phyloP scores from a whole-genome alignment of 2,329 filamentous ascomycete genomes.

The Coniochaeta prunicola region DNA sequence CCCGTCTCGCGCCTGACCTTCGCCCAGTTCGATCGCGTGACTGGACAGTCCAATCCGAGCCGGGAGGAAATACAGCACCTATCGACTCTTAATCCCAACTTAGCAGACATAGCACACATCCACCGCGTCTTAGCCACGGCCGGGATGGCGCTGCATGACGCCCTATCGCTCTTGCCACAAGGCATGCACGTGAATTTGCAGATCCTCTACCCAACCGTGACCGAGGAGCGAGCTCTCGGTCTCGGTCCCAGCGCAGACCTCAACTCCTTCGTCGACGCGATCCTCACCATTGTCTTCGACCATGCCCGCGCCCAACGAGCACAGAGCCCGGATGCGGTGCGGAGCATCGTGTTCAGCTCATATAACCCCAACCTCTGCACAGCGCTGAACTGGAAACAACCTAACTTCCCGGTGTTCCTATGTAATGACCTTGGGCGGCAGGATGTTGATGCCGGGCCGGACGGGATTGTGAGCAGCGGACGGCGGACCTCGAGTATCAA shows the following conservation, averaged over 20 bases:
- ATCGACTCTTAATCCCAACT: constrained; percentile 33
- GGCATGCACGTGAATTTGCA: constrained; percentile 89
- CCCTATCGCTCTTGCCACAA: constrained; percentile 65
- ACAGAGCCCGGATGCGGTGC: constrained; percentile 63
- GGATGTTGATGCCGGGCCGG: constrained; percentile 27
- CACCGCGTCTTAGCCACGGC: constrained; percentile 68
- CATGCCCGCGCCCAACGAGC: constrained; percentile 65
- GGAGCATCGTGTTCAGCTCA: constrained; percentile 89
- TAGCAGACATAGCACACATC: constrained; percentile 53
- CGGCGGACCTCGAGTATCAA: constrained; percentile 80
- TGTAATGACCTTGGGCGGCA: constrained; percentile 83
- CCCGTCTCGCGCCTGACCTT: constrained; percentile 74
- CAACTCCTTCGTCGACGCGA: constrained; percentile 77
- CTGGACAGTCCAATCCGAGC: constrained; percentile 32
- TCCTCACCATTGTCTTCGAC: constrained; percentile 82
- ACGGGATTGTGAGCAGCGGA: constrained; percentile 48
- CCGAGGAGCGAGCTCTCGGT: constrained; percentile 63
- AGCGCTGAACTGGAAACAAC: constrained; percentile 97
- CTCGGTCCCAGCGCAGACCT: constrained; percentile 73
- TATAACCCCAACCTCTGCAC: constrained; percentile 88
- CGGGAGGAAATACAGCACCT: constrained; percentile 26
- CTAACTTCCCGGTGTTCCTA: constrained; percentile 92
- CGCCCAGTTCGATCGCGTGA: constrained; percentile 58
- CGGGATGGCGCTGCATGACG: constrained; percentile 73
- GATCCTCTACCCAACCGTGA: constrained; percentile 71